Percentiles rank a stretch among this genome's conserved stretches.
These are phyloP conservation scores for Pseudogymnoascus sp. DNA, from an alignment of 2,329 filamentous ascomycete species.

Conservation along the genomic window DNA sequence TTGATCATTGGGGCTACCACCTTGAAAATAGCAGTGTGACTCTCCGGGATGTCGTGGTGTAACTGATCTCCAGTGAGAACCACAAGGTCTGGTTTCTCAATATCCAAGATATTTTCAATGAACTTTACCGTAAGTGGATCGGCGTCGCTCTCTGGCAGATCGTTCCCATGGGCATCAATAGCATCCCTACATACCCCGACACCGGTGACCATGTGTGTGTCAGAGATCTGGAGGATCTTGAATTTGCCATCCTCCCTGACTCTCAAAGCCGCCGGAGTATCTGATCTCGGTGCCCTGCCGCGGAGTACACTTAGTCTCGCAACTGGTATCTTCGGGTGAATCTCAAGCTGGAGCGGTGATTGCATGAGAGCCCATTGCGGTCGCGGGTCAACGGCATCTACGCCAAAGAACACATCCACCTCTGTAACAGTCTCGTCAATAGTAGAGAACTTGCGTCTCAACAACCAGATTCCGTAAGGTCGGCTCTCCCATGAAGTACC, in stretches of 20 bases:
- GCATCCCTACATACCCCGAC: conserved; percentile 77
- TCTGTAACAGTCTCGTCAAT: conserved; percentile 50
- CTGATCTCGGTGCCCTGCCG: conserved; percentile 7
- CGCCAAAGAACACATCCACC: conserved; percentile 60
- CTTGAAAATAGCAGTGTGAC: conserved; percentile 75
- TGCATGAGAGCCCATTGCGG: conserved; percentile 57
- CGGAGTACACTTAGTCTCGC: conserved; percentile 32
- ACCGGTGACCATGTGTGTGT: conserved; percentile 72
- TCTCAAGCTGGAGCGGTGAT: conserved; percentile 32
- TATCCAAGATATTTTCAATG: conserved; percentile 72
- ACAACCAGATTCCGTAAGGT: conserved; percentile 59
- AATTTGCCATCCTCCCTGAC: not conserved
- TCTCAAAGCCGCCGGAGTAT: not conserved
- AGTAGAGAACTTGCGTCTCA: conserved; percentile 34
- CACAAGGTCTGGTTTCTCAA: conserved; percentile 86
- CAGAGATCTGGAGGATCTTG: not conserved
- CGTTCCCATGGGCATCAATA: conserved; percentile 39
- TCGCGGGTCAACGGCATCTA: conserved; percentile 76
- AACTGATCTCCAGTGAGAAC: conserved; percentile 88
- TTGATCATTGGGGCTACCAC: conserved; percentile 74
- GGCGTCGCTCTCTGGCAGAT: conserved; percentile 69
- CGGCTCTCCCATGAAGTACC: conserved; percentile 57
- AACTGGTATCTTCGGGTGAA: conserved; percentile 29
- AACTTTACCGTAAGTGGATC: conserved; percentile 87
- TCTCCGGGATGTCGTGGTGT: conserved; percentile 83